These are phyloP conservation scores for Anaeromyces robustus DNA, from an alignment of 192 early-diverging fungal genomes.

Conservation along the genomic window DNA sequence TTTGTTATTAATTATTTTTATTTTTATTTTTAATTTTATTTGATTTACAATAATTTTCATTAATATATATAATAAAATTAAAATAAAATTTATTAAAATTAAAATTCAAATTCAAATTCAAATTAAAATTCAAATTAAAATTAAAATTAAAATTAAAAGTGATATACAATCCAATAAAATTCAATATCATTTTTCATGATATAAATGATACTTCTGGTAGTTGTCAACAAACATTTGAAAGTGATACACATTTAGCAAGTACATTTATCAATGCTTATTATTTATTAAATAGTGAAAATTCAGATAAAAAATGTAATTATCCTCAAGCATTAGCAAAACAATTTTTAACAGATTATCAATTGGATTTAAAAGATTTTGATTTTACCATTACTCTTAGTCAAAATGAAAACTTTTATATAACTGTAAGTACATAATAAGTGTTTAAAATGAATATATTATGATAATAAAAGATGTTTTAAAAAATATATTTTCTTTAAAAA, in stretches of 20 bases:
- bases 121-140: too few species aligned
- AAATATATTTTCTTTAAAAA: too few species aligned
- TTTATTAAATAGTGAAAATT: not conserved
- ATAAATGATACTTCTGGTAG: not conserved
- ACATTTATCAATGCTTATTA: not conserved
- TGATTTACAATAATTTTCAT: too few species aligned
- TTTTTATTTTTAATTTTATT: too few species aligned
- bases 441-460: too few species aligned
- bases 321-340: not conserved
- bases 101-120: too few species aligned
- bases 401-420: not conserved
- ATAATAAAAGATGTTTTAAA: too few species aligned
- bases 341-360: not conserved
- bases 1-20: too few species aligned
- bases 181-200: not conserved
- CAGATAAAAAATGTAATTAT: not conserved
- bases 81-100: too few species aligned
- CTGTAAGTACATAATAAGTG: not conserved
- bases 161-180: not conserved
- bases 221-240: too few species aligned
- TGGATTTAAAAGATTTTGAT: not conserved
- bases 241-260: not conserved
- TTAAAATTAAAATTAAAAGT: not conserved
- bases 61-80: too few species aligned
- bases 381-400: not conserved